phyloP scores from a whole-genome alignment of 1,139 yeast species.

The Saccharomyces hybrid region DNA sequence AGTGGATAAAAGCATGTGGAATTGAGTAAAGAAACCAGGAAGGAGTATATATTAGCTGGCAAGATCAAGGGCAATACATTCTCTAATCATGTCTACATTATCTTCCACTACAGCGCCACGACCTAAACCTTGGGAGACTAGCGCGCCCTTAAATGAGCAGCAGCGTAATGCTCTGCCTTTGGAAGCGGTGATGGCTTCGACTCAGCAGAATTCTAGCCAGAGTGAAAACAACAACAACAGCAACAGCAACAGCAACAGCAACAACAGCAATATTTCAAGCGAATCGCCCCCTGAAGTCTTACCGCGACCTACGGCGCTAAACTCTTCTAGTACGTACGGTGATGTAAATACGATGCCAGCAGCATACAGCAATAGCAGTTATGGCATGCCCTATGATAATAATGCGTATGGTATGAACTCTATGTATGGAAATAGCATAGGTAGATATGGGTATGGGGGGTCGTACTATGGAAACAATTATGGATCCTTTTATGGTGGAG shows the following conservation, averaged over 20 bases:
- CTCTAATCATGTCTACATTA: too few relatives aligned
- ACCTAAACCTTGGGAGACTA: conserved; percentile 74
- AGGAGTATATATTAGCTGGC: too few relatives aligned
- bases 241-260: neutral
- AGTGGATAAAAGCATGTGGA: too few relatives aligned
- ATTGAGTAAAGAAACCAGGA: too few relatives aligned
- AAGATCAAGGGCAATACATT: too few relatives aligned
- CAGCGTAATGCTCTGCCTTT: too few relatives aligned
- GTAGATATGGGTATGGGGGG: conserved; percentile 22
- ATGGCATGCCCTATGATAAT: conserved; percentile 20
- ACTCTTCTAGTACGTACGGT: conserved; percentile 5
- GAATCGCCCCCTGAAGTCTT: conserved; percentile 3
- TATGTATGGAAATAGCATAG: conserved; percentile 29
- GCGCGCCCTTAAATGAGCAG: conserved; percentile 34
- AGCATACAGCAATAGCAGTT: conserved; percentile 7
- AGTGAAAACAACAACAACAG: neutral
- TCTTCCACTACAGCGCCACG: conserved; percentile 35
- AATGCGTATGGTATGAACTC: conserved; percentile 14
- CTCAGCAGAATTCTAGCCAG: neutral
- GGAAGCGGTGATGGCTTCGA: neutral
- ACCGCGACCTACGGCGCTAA: neutral
- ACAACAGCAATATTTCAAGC: too few relatives aligned
- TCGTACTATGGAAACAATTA: conserved; percentile 27
- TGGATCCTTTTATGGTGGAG: conserved; percentile 28
- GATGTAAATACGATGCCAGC: too few relatives aligned